phyloP scores from a whole-genome alignment of 352 stramenopile genomes.

The Globisporangium nagaii region DNA sequence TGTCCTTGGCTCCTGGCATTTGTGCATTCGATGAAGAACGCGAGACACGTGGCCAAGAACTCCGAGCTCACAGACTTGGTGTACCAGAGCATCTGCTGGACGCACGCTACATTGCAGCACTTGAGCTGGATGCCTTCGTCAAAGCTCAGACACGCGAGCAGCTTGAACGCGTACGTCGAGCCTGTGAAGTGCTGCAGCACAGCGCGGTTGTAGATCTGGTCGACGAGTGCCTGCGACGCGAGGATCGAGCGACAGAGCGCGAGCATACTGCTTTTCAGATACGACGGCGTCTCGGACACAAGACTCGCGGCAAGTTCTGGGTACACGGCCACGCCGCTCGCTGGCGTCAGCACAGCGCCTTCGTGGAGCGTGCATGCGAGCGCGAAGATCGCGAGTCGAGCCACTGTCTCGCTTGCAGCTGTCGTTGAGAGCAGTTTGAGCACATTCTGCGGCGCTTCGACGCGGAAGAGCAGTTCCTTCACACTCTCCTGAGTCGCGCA shows the following conservation, averaged over 20 bases:
- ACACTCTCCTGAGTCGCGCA: slow-evolving; percentile 24
- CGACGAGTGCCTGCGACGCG: slow-evolving; percentile 5
- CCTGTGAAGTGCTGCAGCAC: slow-evolving; percentile 11
- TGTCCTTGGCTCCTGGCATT: neutral
- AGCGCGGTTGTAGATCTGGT: slow-evolving; percentile 21
- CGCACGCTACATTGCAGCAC: slow-evolving; percentile 19
- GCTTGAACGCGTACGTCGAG: slow-evolving; percentile 34
- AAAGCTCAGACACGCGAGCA: slow-evolving; percentile 25
- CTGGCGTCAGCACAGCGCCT: slow-evolving; percentile 13
- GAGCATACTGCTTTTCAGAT: slow-evolving; percentile 16
- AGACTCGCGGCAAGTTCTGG: neutral
- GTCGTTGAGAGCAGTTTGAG: slow-evolving; percentile 33
- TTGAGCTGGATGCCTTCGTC: slow-evolving; percentile 15
- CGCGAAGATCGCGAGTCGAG: slow-evolving; percentile 41
- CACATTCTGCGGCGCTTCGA: slow-evolving; percentile 39
- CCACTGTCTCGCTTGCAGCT: slow-evolving; percentile 29
- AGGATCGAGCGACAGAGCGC: slow-evolving; percentile 14
- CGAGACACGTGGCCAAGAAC: slow-evolving; percentile 28
- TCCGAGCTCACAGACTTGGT: slow-evolving; percentile 19
- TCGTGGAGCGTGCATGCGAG: slow-evolving; percentile 30
- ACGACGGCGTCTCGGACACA: neutral
- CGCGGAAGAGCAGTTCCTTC: slow-evolving; percentile 42
- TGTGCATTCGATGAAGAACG: slow-evolving; percentile 32
- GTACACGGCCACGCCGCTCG: slow-evolving; percentile 4
- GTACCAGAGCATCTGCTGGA: slow-evolving; percentile 27